These are phyloP conservation scores for Diaporthe sp. DNA, from an alignment of 2,329 filamentous ascomycete species.

Conservation along the genomic window DNA sequence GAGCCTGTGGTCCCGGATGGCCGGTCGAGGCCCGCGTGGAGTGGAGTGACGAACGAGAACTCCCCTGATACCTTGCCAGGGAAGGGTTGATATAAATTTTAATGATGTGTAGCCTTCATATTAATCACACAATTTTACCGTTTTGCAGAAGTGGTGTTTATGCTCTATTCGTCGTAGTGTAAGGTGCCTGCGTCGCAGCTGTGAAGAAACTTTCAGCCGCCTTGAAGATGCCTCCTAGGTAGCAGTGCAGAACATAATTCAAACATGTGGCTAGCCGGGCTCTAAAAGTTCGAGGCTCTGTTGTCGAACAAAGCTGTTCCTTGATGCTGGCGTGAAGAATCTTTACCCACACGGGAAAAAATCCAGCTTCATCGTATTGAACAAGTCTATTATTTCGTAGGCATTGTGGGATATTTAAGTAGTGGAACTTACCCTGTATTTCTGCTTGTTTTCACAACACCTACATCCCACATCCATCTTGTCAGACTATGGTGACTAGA, in stretches of 20 bases:
- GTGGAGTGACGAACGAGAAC: conserved; percentile 72
- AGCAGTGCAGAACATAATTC: background rate
- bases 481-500: background rate
- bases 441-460: background rate
- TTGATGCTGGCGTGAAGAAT: no score
- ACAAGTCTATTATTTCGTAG: background rate
- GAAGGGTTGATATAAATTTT: conserved; percentile 50
- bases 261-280: no score
- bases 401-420: background rate
- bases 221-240: background rate
- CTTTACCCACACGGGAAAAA: background rate
- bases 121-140: background rate
- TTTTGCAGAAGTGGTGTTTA: background rate
- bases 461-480: background rate
- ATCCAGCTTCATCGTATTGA: background rate
- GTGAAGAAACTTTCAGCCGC: background rate
- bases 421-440: background rate
- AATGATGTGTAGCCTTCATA: conserved; percentile 2
- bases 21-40: conserved; percentile 74
- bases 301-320: no score
- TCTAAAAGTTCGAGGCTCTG: no score
- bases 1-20: conserved; percentile 76
- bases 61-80: conserved; percentile 63
- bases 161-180: background rate
- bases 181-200: background rate